Percentiles rank a stretch among this genome's conserved stretches.
Conservation (phyloP, 1,139 yeast genomes). For the Blastobotrys raffinosifermentans region DNA sequence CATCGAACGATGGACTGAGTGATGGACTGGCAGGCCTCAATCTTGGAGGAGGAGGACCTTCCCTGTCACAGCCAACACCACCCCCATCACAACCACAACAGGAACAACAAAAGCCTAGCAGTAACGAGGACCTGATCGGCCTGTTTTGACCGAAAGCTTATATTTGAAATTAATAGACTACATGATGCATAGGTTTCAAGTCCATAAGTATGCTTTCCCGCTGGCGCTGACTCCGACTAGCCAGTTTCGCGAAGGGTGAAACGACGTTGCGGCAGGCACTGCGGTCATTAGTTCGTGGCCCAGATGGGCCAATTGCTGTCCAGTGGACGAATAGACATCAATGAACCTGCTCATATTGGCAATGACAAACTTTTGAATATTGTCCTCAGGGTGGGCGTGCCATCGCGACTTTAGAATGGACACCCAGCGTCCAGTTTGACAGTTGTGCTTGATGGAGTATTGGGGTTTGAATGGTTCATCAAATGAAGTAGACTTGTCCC, state of each 20-base stretch:
- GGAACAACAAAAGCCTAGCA: conserved; percentile 9
- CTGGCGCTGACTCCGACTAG: conserved; percentile 89
- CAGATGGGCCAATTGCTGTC: conserved; percentile 71
- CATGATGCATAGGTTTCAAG: conserved; percentile 7
- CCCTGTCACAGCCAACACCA: conserved; percentile 9
- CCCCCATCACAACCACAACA: conserved; percentile 18
- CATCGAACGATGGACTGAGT: conserved; percentile 14
- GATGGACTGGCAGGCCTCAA: conserved; percentile 24
- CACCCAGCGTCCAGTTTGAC: conserved; percentile 97
- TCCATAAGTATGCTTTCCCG: conserved; percentile 69
- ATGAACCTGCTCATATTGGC: conserved; percentile 88
- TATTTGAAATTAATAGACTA: not conserved
- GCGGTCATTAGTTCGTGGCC: conserved; percentile 62
- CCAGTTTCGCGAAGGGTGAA: conserved; percentile 89
- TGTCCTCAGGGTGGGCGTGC: conserved; percentile 66
- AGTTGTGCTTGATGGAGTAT: conserved; percentile 69
- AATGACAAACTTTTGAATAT: conserved; percentile 75
- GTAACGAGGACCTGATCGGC: conserved; percentile 51
- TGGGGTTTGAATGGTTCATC: conserved; percentile 43
- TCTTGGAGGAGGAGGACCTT: conserved; percentile 8
- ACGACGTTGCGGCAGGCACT: conserved; percentile 80
- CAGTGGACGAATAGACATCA: conserved; percentile 72
- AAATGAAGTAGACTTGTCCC: conserved; percentile 16
- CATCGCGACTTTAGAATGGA: conserved; percentile 82
- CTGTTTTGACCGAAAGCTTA: conserved; percentile 38